Base-by-base conservation (phyloP, 768 basidiomycete genomes). In the Glaciozyma antarctica region DNA sequence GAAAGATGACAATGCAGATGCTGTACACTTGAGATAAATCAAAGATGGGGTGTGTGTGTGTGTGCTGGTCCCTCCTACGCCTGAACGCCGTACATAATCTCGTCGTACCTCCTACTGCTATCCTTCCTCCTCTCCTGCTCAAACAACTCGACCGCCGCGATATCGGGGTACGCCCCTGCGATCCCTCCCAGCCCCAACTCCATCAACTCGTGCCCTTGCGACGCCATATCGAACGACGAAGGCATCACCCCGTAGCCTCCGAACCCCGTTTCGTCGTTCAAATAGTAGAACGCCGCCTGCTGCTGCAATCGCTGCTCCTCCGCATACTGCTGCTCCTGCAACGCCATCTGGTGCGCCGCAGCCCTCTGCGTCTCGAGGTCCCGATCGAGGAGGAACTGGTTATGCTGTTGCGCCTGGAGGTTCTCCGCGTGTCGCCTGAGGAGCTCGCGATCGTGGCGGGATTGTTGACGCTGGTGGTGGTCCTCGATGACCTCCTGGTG, bases 41-140 rank as follows among this genome's bases (percentile, higher is more conserved):
- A 41, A 41, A 41, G 5, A 41, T 41, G 38, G 32, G 32, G 38
- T 41, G 13, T 41, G 38, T 15, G 6, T 10, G 5, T 10, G 6
- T 34, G 5, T 10, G 6, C 34, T 13, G 10, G 38, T 41, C 38
- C 10, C 13, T 13, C 13, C 12, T 41, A 41, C 38, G 38, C 51
- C 51, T 52, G 51, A 24, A 52, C 51, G 8, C 51, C 51, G 30
- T 52, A 52, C 24, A 30, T 30, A 8, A 26, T 24, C 51, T 52
- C 51, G 5, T 52, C 26, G 26, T 52, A 52, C 19, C 51, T 26
- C 24, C 51, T 26, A 24, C 51, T 52, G 26, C 13, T 30, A 13
- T 52, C 51, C 12, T 52, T 52, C 30, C 51, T 52, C 51, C 51
- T 24, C 51, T 52, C 51, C 51, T 52, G 26, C 51, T 52, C 51